Evolutionary conservation across 768 basidiomycete genomes (phyloP), one percentile per base, ranked within the genome.

Genomic region (Gymnopilus junonius): DNA sequence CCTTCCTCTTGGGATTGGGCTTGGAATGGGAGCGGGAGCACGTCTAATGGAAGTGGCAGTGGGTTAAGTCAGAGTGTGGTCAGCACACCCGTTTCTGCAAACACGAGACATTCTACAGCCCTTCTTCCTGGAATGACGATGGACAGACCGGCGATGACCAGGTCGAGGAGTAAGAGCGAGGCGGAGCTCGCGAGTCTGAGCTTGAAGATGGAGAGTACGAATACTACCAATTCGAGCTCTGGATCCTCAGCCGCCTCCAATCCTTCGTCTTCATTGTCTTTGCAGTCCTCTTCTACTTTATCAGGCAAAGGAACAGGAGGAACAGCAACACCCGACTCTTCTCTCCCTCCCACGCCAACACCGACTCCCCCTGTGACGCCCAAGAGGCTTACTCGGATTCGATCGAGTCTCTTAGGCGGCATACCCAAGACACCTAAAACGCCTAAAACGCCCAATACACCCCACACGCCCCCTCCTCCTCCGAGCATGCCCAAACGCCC

Each of bases 161-260:
- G 85, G 31, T 80, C 74, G 17, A 77, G 87, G 37, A 87, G 85
- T 69, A 87, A 83, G 75, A 87, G 87, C 68, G 88, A 90, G 57
- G 83, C 84, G 10, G 87, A 89, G 67, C 67, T 87, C 3, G 74
- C 80, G 4, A 70, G 62, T 17, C 40, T 64, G 48, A 56, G 62
- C 12, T 45, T 64, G 48, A 56, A 55, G 57, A 42, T 46, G 39
- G 66, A 59, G 14, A 29, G 29, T 7, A 42, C 5, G 5, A n/a
- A 27, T 8, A 32, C 12, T 17, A 32, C 8, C n/a, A 29, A 14
- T 25, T 46, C 21, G 20, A 21, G 20, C 21, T 46, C 48, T 50
- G 48, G 29, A 1, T 32, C 48, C 3, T 42, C 40, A n/a, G 17
- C 40, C 12, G n/a, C 11, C 40, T 27, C 48, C 35, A 23, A 42